phyloP scores from a whole-genome alignment of 202 grass and related monocot genomes.

The Cymbopogon flexuosus region DNA sequence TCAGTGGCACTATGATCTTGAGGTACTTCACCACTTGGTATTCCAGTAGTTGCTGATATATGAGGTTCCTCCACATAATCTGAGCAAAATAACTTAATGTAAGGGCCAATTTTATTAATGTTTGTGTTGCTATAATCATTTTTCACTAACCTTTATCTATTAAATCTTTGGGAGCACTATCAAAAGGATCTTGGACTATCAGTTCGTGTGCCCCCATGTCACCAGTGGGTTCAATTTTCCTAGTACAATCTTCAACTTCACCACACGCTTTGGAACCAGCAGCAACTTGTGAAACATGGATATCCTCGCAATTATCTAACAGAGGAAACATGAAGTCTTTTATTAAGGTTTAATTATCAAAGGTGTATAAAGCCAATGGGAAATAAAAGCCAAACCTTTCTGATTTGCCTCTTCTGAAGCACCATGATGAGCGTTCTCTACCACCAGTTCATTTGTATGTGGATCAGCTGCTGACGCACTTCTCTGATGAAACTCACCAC shows the following conservation, averaged over 20 bases:
- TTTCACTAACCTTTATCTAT: slow-evolving; percentile 20
- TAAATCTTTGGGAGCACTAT: slow-evolving; percentile 25
- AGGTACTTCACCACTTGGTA: slow-evolving; percentile 31
- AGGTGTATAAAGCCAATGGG: neutral
- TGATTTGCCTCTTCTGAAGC: slow-evolving; percentile 25
- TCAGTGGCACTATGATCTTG: slow-evolving; percentile 27
- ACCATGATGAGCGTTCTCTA: slow-evolving; percentile 6
- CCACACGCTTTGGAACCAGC: slow-evolving; percentile 20
- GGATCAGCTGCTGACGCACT: neutral
- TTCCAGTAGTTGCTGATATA: slow-evolving; percentile 8
- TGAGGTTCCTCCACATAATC: slow-evolving; percentile 30
- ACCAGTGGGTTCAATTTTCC: slow-evolving; percentile 22
- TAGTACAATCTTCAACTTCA: slow-evolving; percentile 28
- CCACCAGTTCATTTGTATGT: slow-evolving; percentile 18
- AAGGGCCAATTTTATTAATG: slow-evolving; percentile 10
- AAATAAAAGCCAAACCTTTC: slow-evolving; percentile 37
- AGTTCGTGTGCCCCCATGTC: slow-evolving; percentile 14
- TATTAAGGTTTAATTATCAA: neutral
- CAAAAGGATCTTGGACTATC: slow-evolving; percentile 26
- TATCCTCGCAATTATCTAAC: slow-evolving; percentile 23
- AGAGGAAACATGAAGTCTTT: neutral
- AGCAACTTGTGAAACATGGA: slow-evolving; percentile 20
- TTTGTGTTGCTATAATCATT: neutral
- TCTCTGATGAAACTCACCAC: slow-evolving; percentile 12
- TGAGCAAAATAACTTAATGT: slow-evolving; percentile 9